phyloP scores from a whole-genome alignment of 805 yeast species.

The Candida saitoana region DNA sequence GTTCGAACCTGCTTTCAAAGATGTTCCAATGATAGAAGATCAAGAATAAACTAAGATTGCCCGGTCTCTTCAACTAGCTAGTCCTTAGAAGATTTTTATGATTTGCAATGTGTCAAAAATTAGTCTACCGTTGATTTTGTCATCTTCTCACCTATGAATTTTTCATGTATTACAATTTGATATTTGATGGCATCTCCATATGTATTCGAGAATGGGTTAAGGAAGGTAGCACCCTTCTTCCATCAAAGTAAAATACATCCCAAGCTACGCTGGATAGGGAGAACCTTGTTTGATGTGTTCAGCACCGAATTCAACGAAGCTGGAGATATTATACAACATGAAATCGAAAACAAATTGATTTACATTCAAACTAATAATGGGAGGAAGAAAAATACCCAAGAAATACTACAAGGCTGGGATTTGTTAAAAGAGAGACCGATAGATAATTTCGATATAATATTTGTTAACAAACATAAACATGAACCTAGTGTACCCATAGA shows the following conservation, averaged over 20 bases:
- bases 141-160: neutral
- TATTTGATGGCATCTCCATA: neutral
- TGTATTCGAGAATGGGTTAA: conserved; percentile 23
- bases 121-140: neutral
- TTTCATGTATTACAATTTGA: too few relatives aligned
- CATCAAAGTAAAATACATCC: conserved; percentile 26
- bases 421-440: conserved; percentile 11
- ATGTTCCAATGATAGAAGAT: too few relatives aligned
- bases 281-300: conserved; percentile 28
- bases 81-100: too few relatives aligned
- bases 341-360: conserved; percentile 20
- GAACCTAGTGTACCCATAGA: conserved; percentile 38
- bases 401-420: conserved; percentile 19
- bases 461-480: conserved; percentile 37
- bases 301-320: conserved; percentile 32
- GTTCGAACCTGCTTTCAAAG: too few relatives aligned
- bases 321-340: conserved; percentile 18
- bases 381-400: conserved; percentile 9
- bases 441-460: conserved; percentile 25
- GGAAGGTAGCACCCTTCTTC: conserved; percentile 36
- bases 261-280: conserved; percentile 37
- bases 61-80: too few relatives aligned
- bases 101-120: too few relatives aligned
- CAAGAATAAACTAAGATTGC: too few relatives aligned
- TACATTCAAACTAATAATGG: conserved; percentile 21